Evolutionary conservation across 2,329 filamentous ascomycete genomes (phyloP).

Genomic region (Ophiocordyceps australis): DNA sequence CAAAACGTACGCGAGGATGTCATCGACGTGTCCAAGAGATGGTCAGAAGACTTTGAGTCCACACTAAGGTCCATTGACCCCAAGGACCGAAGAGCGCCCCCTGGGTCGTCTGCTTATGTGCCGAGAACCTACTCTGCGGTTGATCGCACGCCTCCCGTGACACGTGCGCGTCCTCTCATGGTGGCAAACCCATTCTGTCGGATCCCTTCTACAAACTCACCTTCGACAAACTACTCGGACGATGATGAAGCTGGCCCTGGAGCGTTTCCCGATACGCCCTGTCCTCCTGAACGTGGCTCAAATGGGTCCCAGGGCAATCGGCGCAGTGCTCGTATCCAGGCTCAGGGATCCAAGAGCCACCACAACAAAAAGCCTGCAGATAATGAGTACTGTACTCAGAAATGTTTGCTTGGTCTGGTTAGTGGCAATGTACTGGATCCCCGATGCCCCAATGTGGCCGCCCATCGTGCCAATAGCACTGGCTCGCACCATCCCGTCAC

Average conservation of each 20-base stretch:
- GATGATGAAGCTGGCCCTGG: too few relatives aligned
- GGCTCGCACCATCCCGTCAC: constrained; percentile 10
- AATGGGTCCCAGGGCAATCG: constrained; percentile 1
- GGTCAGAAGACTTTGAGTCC: constrained; percentile 8
- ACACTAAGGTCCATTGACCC: constrained; percentile 6
- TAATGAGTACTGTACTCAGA: constrained; percentile 17
- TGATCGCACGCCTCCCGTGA: constrained; percentile 7
- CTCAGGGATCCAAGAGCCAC: constrained; percentile 1
- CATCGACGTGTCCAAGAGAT: too few relatives aligned
- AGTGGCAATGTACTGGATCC: constrained; percentile 11
- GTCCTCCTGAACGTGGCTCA: neutral
- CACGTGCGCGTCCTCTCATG: too few relatives aligned
- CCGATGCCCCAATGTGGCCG: constrained; percentile 17
- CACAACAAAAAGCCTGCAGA: too few relatives aligned
- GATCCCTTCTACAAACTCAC: too few relatives aligned
- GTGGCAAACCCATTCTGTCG: too few relatives aligned
- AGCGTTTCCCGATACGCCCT: too few relatives aligned
- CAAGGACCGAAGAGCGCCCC: constrained; percentile 3
- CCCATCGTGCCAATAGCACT: neutral
- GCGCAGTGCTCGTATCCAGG: constrained; percentile 6
- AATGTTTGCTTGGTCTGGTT: constrained; percentile 17
- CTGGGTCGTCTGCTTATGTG: constrained; percentile 3
- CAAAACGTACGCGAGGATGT: too few relatives aligned
- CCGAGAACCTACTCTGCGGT: constrained; percentile 5
- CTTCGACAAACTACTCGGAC: neutral